Base-by-base conservation (phyloP, 306 rosid genomes). In the Leucaena leucocephala region DNA sequence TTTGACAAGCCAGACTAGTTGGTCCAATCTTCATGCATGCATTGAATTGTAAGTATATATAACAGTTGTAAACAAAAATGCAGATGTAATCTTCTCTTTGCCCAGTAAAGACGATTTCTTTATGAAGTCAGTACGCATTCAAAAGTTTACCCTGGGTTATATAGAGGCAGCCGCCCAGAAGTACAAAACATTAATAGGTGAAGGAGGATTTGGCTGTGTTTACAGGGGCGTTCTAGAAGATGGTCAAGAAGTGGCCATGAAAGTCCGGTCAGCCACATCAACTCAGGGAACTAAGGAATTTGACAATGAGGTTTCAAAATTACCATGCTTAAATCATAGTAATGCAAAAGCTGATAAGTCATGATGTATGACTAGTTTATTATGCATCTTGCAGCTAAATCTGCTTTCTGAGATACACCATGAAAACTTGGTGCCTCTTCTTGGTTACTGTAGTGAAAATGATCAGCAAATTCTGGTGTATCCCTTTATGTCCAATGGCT, bases 161-260 rank as follows among this genome's bases (percentile, higher is more conserved):
- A 84, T 94, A 78, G 93, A 90, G 84, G 80, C 79, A 76, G 93
- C 88, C 43, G 90, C 98, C 68, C 79, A 89, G 74, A 86, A 78
- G 38, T 92, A 92, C 85, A 90, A 83, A 74, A 94, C 93, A 38
- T 85, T 84, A 84, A 83, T 94, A 80, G 98, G 98, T 46, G 98
- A 92, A 86, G 98, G 97, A 65, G 98, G 98, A 46, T 92, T 94
- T 81, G 98, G 98, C 44, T 87, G 87, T 63, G 98, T 94, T 84
- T 94, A 85, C 85, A 78, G 83, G 7, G 97, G 98, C 62, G 79
- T 82, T 67, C 81, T 90, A 76, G 63, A 77, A 5, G 92, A 94
- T n/a, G 91, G 89, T 48, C 90, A 87, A 77, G 97, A 92, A 75
- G 98, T 90, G 76, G 98, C 97, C 3, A 96, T 92, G 65, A 94